Base-by-base conservation (phyloP, 73 alveolate species). In the Paramecium bursaria region DNA sequence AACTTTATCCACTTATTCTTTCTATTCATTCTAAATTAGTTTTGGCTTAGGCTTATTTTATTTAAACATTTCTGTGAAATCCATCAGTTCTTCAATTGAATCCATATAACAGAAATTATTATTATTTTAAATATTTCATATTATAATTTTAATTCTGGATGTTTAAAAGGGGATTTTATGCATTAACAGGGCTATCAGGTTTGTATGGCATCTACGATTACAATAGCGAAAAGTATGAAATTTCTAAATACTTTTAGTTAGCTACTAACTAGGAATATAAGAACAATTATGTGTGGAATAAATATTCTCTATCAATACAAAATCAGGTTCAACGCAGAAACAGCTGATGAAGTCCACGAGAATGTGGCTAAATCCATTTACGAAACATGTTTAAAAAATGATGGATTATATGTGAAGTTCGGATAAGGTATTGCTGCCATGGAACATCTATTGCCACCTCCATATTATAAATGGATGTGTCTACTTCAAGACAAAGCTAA, bases 351-450 rank as follows among this genome's bases (percentile, higher is more conserved):
- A 47, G 74, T 82, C 15, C 93, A 87, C 42, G 90, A 79, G 21
- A 53, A 75, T 19, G 86, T 85, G 1, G 93, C 93, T 2, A 46
- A 80, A 42, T 74, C 54, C 14, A 25, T 88, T 35, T 67, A 82
- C 19, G 73, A 82, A 50, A 52, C 87, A 46, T 75, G 91, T 53
- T 47, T 54, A 13, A 75, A 35, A 10, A 88, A 88, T 35, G 75
- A 87, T 50, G 94, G 94, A n/a, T 33, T 88, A 35, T 88, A 88
- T 73, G 88, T 82, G 2, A 88, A 88, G 46, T 67, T 73, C 49
- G 94, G 94, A 15, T 54, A 88, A 19, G 89, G 88, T 11, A 75
- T 88, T 11, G 94, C 91, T 48, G 91, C 94, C 3, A 79, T 76
- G 1, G 89, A 79, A 21, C 89, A 79, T 53, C 35, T 79, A 50